Base-by-base conservation (phyloP, 768 basidiomycete species). In the Mycena capillaripes region DNA sequence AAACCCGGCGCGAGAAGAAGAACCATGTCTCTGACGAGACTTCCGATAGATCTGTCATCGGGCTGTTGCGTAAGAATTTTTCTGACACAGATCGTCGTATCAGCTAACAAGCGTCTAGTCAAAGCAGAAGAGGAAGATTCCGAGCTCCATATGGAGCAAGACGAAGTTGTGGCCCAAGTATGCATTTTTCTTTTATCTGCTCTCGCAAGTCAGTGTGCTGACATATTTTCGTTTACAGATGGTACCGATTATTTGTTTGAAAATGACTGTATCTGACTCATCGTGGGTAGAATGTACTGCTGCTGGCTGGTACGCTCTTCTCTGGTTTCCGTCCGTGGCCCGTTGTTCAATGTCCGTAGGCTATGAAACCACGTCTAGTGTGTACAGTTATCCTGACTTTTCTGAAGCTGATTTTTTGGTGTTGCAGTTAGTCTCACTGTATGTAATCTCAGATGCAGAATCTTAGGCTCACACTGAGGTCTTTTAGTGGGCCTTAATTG, bases 341-440 rank as follows among this genome's bases (percentile, higher is more conserved):
- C 34, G 12, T 6, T 36, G 16, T 40, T 32, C n/a, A 34, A 16
- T 7, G 8, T 25, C 17, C 82, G n/a, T n/a, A 12, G 84, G 83
- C 21, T 85, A 85, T 64, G 83, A 85, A 70, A 83, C 83, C 3
- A 84, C 83, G 0, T 83, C 84, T 4, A 79, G 84, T 82, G 69
- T 50, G 80, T 46, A 40, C n/a, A n/a, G 19, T 17, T 46, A 4
- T n/a, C 44, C 21, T n/a, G 17, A 4, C 48, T n/a, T 19, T n/a
- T 2, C 2, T 23, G 8, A 2, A 50, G 23, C n/a, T 50, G 23
- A 9, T 11, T 3, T 8, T 2, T 5, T n/a, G 5, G 9, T 9
- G n/a, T n/a, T 44, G 38, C 36, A 77, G 81, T 79, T 42, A 76
- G 72, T 25, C 50, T 81, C 29, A 78, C 76, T 21, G 48, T 50